Base-by-base conservation (phyloP, 2,329 filamentous ascomycete species). In the Fusarium camptoceras region DNA sequence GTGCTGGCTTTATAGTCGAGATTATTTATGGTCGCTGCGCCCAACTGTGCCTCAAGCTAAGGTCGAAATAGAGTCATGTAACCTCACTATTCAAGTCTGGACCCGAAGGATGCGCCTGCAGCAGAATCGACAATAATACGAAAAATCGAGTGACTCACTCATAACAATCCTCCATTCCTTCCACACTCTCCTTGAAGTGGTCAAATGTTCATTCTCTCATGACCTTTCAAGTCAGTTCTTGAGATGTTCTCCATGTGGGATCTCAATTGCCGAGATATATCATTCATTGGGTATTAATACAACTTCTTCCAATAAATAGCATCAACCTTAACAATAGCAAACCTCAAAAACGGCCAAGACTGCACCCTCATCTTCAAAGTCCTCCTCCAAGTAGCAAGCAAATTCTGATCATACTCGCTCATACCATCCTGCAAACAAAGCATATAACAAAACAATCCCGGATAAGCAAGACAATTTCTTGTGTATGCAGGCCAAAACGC, bases 221-320 rank as follows among this genome's bases (percentile, higher is more conserved):
- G n/a, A n/a, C n/a, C n/a, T n/a, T n/a, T n/a, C n/a, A n/a, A n/a
- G n/a, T n/a, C n/a, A n/a, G n/a, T n/a, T n/a, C n/a, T n/a, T n/a
- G n/a, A n/a, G n/a, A n/a, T n/a, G n/a, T n/a, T n/a, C n/a, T n/a
- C n/a, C n/a, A n/a, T n/a, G n/a, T n/a, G n/a, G n/a, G n/a, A n/a
- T n/a, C n/a, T n/a, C n/a, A 18, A 34, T 9, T 34, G 16, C 16
- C 31, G 15, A 34, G 7, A 34, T 16, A 34, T 16, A 18, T 30
- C 28, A 30, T 18, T 37, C 34, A 4, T n/a, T 10, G 10, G 14
- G 14, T 25, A 43, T 1, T 44, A 42, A 3, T 59, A 59, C 8
- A 59, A 16, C 25, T 59, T 59, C 41, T 59, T 59, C 56, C 56
- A 59, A 4, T 59, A 59, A 8, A 59, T 57, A 4, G 56, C 56